Conservation (phyloP, 1,284 basidiomycete genomes). For the Irpex sp. region DNA sequence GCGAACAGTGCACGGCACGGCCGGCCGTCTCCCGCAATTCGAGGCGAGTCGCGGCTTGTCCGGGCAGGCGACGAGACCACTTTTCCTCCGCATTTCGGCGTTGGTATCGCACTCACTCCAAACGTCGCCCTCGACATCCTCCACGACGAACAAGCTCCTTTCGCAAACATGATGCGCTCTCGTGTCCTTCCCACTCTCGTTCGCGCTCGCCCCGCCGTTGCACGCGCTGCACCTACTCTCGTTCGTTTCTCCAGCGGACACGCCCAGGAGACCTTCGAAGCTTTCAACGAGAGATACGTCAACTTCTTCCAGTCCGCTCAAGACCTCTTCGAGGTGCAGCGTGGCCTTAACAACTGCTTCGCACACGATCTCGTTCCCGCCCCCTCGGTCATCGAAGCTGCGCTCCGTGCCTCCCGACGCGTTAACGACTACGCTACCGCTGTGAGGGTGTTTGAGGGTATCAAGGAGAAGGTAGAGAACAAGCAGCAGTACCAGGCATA, state of each 20-base stretch:
- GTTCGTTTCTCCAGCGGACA: constrained; percentile 51
- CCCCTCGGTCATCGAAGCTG: constrained; percentile 85
- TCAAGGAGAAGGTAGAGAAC: constrained; percentile 95
- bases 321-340: constrained; percentile 96
- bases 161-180: constrained; percentile 32
- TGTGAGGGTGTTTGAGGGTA: constrained; percentile 90
- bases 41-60: constrained; percentile 24
- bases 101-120: constrained; percentile 10
- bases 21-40: constrained; percentile 7
- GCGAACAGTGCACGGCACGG: background rate
- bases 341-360: constrained; percentile 99
- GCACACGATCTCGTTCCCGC: constrained; percentile 97
- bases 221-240: constrained; percentile 36
- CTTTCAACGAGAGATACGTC: constrained; percentile 92
- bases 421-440: constrained; percentile 98
- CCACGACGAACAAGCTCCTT: constrained; percentile 12
- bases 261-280: constrained; percentile 87
- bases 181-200: constrained; percentile 54
- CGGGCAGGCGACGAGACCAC: constrained; percentile 14
- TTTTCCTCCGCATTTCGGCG: constrained; percentile 19
- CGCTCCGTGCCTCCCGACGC: constrained; percentile 84
- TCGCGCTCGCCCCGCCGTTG: constrained; percentile 45
- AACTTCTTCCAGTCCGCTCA: constrained; percentile 90
- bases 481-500: constrained; percentile 90
- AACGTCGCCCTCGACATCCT: constrained; percentile 11